These are phyloP conservation scores for Amylostereum chailletii DNA, from an alignment of 1,284 basidiomycete genomes.

Conservation along the genomic window DNA sequence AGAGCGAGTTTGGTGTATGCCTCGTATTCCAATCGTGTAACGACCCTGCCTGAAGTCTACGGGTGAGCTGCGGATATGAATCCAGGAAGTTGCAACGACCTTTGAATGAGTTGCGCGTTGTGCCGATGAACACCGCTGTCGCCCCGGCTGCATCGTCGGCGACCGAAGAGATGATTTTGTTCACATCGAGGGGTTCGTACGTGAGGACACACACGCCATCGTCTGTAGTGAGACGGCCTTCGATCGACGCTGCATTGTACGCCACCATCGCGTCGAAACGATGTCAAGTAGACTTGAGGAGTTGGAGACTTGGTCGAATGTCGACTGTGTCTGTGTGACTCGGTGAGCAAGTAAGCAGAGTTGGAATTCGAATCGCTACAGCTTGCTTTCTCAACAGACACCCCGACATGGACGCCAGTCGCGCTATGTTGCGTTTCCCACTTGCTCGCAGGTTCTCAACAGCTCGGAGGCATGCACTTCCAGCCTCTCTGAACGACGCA, in stretches of 20 bases:
- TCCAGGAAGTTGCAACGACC: slow-evolving; percentile 22
- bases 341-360: no score
- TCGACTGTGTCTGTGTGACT: no score
- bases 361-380: no score
- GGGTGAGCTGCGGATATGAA: neutral
- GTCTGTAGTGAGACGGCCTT: slow-evolving; percentile 33
- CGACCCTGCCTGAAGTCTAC: slow-evolving; percentile 49
- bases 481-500: slow-evolving; percentile 11
- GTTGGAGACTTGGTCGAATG: neutral
- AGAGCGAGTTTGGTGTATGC: slow-evolving; percentile 79
- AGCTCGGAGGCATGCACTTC: slow-evolving; percentile 6
- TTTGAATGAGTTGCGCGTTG: slow-evolving; percentile 57
- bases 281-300: neutral
- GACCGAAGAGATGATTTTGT: slow-evolving; percentile 52
- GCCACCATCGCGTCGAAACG: slow-evolving; percentile 4
- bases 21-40: slow-evolving; percentile 73
- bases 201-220: slow-evolving; percentile 54
- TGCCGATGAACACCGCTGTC: slow-evolving; percentile 67
- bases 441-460: slow-evolving; percentile 6
- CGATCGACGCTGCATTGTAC: slow-evolving; percentile 32
- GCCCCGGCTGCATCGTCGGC: slow-evolving; percentile 61
- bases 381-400: no score
- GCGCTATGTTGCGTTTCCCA: neutral
- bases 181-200: slow-evolving; percentile 45
- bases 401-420: no score